Evolutionary conservation across 208 protist species (phyloP), one percentile per base, ranked within the genome.

Genomic region (Trypanosoma avium): DNA sequence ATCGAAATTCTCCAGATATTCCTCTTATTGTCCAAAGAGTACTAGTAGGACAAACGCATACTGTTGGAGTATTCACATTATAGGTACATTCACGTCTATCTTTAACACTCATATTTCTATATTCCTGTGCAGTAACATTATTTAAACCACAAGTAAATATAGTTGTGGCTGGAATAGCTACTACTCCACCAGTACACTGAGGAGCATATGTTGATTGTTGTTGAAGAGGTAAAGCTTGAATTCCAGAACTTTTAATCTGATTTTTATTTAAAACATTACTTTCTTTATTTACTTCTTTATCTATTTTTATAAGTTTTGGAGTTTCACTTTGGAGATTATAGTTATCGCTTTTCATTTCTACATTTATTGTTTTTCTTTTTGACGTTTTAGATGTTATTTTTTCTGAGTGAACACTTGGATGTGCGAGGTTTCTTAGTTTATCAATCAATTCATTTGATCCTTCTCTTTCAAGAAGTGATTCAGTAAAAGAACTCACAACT

Each of bases 11-110:
- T 67, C 58, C 43, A 3, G 1, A 3, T 6, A 26, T 19, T 2
- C 21, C 4, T 8, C n/a, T 3, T 6, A 49, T 26, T 12, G 55
- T 32, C 56, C 70, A 48, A 30, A 73, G 33, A 21, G 30, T 30
- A 33, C 82, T 67, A 8, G 57, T 27, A 12, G 77, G 49, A 54
- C 77, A 84, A 38, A 84, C 24, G 43, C 71, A 80, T 17, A 65
- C 45, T 26, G 61, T 45, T 21, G 43, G 36, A 22, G 21, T 13
- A 45, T 12, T 9, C 8, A n/a, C 32, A 2, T 8, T 19, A 15
- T 61, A 26, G 26, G 32, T n/a, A 35, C 73, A 78, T 24, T 22
- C 27, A 17, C 3, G 4, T 12, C 50, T 47, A 27, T 65, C 24
- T 4, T 13, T 15, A n/a, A 21, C 42, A 17, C 21, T 58, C 26